A percentile compares a stretch with the other conserved stretches of the same genome.
Conservation (phyloP, 2,329 filamentous ascomycete genomes). For the Aspergillus pseudoglaucus region DNA sequence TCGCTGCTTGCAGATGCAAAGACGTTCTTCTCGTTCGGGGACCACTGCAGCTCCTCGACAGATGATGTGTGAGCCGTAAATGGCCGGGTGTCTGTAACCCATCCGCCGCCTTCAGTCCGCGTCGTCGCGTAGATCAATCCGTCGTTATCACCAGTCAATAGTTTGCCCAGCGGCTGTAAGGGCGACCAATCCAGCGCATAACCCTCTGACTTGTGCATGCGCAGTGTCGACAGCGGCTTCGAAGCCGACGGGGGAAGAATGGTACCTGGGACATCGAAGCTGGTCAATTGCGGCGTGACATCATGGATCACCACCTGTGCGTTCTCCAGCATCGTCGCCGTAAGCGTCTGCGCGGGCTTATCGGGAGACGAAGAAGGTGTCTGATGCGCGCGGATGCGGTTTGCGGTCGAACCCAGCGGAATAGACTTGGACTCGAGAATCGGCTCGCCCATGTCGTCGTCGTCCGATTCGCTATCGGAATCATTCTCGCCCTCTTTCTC, state of each 20-base stretch:
- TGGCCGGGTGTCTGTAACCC: constrained; percentile 75
- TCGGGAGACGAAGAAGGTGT: constrained; percentile 58
- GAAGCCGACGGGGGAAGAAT: constrained; percentile 74
- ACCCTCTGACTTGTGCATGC: constrained; percentile 87
- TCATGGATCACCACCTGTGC: constrained; percentile 88
- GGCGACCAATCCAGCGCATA: constrained; percentile 98
- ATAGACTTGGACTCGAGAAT: constrained; percentile 91
- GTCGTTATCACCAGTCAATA: constrained; percentile 85
- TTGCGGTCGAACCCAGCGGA: constrained; percentile 78
- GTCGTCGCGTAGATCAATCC: constrained; percentile 86
- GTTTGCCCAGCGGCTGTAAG: constrained; percentile 68
- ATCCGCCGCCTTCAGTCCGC: constrained; percentile 78
- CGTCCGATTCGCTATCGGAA: constrained; percentile 63
- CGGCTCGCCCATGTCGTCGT: constrained; percentile 72
- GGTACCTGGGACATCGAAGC: constrained; percentile 84
- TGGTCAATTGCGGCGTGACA: constrained; percentile 77
- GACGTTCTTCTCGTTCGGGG: constrained; percentile 82
- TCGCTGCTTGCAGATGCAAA: constrained; percentile 93
- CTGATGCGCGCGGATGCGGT: constrained; percentile 86
- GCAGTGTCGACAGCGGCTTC: constrained; percentile 79
- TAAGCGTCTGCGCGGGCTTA: constrained; percentile 71
- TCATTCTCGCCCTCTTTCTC: constrained; percentile 65
- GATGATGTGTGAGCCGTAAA: constrained; percentile 79
- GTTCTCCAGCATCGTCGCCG: constrained; percentile 88
- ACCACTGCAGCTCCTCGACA: constrained; percentile 96